These are phyloP conservation scores for Saccharomyces hybrid DNA, from an alignment of 1,139 yeast genomes.

Conservation along the genomic window DNA sequence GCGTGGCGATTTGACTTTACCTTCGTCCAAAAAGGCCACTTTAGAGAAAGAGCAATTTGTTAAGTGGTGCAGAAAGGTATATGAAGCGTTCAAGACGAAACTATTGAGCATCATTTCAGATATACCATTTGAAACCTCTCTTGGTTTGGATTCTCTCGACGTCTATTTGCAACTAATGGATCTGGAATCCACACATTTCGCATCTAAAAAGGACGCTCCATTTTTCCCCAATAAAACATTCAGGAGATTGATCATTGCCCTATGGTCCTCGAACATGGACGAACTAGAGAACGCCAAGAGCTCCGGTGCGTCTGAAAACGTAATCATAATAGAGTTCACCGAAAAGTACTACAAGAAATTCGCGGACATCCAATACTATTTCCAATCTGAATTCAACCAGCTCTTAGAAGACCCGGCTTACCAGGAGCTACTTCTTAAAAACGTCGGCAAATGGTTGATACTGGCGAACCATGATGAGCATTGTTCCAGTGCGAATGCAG, in stretches of 20 bases:
- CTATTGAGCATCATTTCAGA: conserved; percentile 40
- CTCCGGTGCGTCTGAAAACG: conserved; percentile 39
- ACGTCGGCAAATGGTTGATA: conserved; percentile 33
- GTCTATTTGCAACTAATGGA: conserved; percentile 54
- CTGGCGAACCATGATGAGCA: conserved; percentile 34
- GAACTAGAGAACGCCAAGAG: conserved; percentile 39
- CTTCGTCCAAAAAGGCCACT: conserved; percentile 32
- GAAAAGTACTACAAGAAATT: conserved; percentile 46
- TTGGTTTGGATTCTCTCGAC: conserved; percentile 53
- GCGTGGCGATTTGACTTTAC: conserved; percentile 39
- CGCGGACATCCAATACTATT: conserved; percentile 64
- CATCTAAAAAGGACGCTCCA: conserved; percentile 42
- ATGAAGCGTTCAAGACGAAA: conserved; percentile 45
- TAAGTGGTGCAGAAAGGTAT: conserved; percentile 59
- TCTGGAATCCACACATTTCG: conserved; percentile 50
- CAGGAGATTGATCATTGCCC: conserved; percentile 39
- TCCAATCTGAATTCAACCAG: conserved; percentile 40
- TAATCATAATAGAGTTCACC: conserved; percentile 52
- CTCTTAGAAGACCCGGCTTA: conserved; percentile 14
- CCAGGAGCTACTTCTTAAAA: conserved; percentile 11
- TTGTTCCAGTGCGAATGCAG: conserved; percentile 24
- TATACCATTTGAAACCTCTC: conserved; percentile 33
- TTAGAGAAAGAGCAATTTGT: conserved; percentile 43
- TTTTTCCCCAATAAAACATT: conserved; percentile 60
- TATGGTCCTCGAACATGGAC: conserved; percentile 40